Evolutionary conservation across 176 grass and related monocot species (phyloP).

Genomic region (Tillandsia leiboldiana): DNA sequence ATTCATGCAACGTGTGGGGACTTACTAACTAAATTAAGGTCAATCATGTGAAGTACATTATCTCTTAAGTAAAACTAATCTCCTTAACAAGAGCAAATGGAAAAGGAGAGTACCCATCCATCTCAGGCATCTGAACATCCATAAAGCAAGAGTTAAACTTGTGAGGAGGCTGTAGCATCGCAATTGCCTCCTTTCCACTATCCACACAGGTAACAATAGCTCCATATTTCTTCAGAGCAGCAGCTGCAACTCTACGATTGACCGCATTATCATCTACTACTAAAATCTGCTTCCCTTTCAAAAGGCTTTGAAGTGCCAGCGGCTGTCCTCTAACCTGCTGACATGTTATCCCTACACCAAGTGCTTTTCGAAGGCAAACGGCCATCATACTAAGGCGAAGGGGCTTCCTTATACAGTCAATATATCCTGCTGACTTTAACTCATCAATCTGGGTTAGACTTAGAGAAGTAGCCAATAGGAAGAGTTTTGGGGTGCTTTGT

Average conservation of each 20-base stretch:
- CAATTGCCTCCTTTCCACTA: slow-evolving; percentile 59
- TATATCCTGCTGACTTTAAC: slow-evolving; percentile 43
- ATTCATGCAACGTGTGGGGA: background rate
- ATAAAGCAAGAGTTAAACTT: slow-evolving; percentile 81
- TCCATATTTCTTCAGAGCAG: slow-evolving; percentile 73
- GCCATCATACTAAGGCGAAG: slow-evolving; percentile 52
- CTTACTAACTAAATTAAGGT: slow-evolving; percentile 9
- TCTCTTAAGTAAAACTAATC: background rate
- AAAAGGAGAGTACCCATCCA: slow-evolving; percentile 52
- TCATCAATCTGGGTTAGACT: slow-evolving; percentile 25
- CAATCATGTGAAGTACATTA: background rate
- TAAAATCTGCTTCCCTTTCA: slow-evolving; percentile 53
- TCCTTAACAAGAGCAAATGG: background rate
- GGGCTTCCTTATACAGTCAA: slow-evolving; percentile 55
- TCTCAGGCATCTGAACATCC: slow-evolving; percentile 88
- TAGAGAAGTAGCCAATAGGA: slow-evolving; percentile 51
- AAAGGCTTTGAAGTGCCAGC: slow-evolving; percentile 45
- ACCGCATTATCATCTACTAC: slow-evolving; percentile 81
- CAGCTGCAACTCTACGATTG: slow-evolving; percentile 60
- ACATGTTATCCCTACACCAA: slow-evolving; percentile 34
- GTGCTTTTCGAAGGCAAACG: slow-evolving; percentile 50
- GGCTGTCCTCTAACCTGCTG: slow-evolving; percentile 28
- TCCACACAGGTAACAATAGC: slow-evolving; percentile 55
- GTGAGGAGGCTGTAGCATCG: slow-evolving; percentile 48
- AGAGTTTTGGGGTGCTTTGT: slow-evolving; percentile 44